A percentile compares a stretch with the other conserved stretches of the same genome.
Evolutionary conservation across 2,329 filamentous ascomycete genomes (phyloP).

Genomic region (Byssothecium circinans): DNA sequence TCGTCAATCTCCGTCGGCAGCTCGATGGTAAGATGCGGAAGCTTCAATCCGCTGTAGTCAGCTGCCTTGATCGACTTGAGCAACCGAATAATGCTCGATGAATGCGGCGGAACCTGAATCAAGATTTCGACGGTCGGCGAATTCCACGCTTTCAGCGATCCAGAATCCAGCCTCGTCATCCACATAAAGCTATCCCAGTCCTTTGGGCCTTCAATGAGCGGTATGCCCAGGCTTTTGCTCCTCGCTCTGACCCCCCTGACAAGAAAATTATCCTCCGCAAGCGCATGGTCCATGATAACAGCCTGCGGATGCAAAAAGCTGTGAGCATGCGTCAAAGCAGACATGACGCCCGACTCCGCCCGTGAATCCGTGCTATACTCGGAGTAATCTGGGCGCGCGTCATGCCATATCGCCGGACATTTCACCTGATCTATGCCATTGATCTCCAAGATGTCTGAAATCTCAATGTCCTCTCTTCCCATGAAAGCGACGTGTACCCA

Average conservation of each 20-base stretch:
- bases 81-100: conserved; percentile 76
- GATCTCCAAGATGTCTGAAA: conserved; percentile 70
- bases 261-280: conserved; percentile 70
- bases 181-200: conserved; percentile 68
- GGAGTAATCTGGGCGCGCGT: conserved; percentile 78
- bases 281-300: conserved; percentile 69
- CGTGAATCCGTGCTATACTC: conserved; percentile 69
- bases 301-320: conserved; percentile 76
- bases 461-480: conserved; percentile 68
- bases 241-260: conserved; percentile 61
- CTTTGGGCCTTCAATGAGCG: conserved; percentile 74
- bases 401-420: conserved; percentile 69
- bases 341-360: conserved; percentile 64
- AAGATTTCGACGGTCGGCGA: conserved; percentile 77
- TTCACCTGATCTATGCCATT: conserved; percentile 72
- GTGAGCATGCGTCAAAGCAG: conserved; percentile 71
- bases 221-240: conserved; percentile 54
- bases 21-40: conserved; percentile 81
- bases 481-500: conserved; percentile 81
- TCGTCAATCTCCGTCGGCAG: conserved; percentile 71
- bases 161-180: conserved; percentile 75
- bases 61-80: conserved; percentile 74
- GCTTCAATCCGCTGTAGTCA: conserved; percentile 70
- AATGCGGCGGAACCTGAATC: conserved; percentile 71
- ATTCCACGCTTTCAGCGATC: conserved; percentile 76